Evolutionary conservation across 2,329 filamentous ascomycete genomes (phyloP), one percentile per base, ranked within the genome.

Genomic region (Pseudohalonectria lignicola): DNA sequence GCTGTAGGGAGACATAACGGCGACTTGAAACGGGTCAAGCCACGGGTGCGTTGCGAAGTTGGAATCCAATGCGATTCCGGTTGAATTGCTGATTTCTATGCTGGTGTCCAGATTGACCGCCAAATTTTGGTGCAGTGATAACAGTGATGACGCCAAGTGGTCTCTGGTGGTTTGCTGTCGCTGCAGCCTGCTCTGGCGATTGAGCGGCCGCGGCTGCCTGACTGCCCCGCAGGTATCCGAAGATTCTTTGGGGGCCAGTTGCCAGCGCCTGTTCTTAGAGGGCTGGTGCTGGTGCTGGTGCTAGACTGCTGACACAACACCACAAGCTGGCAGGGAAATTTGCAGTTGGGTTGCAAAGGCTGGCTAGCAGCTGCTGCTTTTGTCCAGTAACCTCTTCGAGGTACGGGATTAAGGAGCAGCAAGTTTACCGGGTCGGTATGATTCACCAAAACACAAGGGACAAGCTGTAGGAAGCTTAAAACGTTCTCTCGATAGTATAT

Each of bases 1-100:
- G 43, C 50, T 51, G 48, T 57, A 56, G 43, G 52, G 50, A 38
- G 57, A 57, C 56, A 60, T 62, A 40, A 47, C 48, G 30, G 34
- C 30, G 38, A 30, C 35, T 23, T 21, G 30, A 35, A 30, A 26
- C 21, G 25, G 34, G 19, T 37, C 21, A 16, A 26, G n/a, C 9
- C 3, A n/a, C n/a, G n/a, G n/a, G n/a, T n/a, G n/a, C n/a, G n/a
- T n/a, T n/a, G n/a, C n/a, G n/a, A n/a, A n/a, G n/a, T n/a, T 35
- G 10, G 39, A 12, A 17, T 38, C 18, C 28, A 25, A 26, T 13
- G 32, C 6, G 21, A 11, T 30, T 31, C 23, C 12, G 13, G 12
- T 19, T 33, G 17, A 33, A 19, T 33, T 15, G 18, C n/a, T 18
- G n/a, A 19, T 5, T 8, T 4, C 12, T 16, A 18, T 33, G 15